phyloP scores from a whole-genome alignment of 129 eudicot genomes.

The Pulicaria dysenterica region DNA sequence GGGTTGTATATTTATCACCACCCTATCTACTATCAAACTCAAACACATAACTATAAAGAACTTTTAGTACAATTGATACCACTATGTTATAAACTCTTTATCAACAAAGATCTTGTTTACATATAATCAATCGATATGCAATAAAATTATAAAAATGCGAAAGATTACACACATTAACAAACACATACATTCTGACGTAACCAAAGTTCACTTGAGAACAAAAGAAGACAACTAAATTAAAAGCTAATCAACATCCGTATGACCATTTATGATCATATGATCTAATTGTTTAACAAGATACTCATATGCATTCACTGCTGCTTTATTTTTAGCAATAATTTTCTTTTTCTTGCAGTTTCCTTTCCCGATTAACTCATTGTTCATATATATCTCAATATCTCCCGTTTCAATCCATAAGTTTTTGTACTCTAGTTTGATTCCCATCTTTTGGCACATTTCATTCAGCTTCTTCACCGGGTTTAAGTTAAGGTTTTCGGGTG shows the following conservation, averaged over 20 bases:
- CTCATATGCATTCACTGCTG: constrained; percentile 53
- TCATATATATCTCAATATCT: constrained; percentile 36
- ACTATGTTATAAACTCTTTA: too few species aligned
- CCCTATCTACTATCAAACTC: too few species aligned
- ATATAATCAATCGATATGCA: too few species aligned
- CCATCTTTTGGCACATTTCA: constrained; percentile 53
- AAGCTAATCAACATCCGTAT: neutral
- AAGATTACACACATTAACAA: too few species aligned
- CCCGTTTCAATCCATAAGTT: constrained; percentile 39
- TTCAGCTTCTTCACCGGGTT: constrained; percentile 48
- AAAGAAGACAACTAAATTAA: neutral
- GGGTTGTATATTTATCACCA: too few species aligned
- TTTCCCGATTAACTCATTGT: constrained; percentile 41
- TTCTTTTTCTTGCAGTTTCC: constrained; percentile 47
- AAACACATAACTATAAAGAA: too few species aligned
- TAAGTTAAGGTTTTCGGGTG: constrained; percentile 33
- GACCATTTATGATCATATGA: neutral
- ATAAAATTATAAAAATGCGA: too few species aligned
- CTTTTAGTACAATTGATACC: too few species aligned
- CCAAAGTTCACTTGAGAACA: neutral
- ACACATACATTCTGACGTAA: too few species aligned
- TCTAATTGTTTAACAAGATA: constrained; percentile 17
- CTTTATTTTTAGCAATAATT: constrained; percentile 49
- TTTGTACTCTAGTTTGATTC: constrained; percentile 17
- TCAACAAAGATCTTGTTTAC: too few species aligned